phyloP scores from a whole-genome alignment of 495 filamentous ascomycete species.

The Aspergillus baeticus region DNA sequence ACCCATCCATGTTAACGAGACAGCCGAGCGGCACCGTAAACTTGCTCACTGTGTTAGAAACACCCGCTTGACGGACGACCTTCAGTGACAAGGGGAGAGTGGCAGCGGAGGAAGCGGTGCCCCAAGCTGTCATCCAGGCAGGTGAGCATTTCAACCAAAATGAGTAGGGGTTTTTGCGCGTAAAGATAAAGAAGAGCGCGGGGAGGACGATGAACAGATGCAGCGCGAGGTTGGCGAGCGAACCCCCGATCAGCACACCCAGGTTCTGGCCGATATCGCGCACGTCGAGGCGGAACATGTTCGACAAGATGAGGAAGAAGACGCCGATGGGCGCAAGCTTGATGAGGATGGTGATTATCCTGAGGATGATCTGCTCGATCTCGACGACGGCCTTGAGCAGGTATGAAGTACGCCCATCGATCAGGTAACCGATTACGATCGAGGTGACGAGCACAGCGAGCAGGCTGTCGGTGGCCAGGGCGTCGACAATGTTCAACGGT shows the following conservation, averaged over 20 bases:
- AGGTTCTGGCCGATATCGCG: slow-evolving; percentile 12
- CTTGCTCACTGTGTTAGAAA: slow-evolving; percentile 9
- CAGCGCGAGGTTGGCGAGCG: slow-evolving; percentile 4
- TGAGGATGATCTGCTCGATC: slow-evolving; percentile 11
- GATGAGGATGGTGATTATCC: slow-evolving; percentile 9
- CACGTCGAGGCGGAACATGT: slow-evolving; percentile 12
- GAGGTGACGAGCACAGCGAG: slow-evolving; percentile 12
- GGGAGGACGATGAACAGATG: slow-evolving; percentile 13
- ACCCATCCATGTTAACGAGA: slow-evolving; percentile 15
- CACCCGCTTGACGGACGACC: not conserved
- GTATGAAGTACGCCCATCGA: slow-evolving; percentile 1
- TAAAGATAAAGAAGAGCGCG: slow-evolving; percentile 7
- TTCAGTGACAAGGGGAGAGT: slow-evolving; percentile 9
- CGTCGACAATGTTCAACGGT: slow-evolving; percentile 4
- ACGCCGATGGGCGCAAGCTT: slow-evolving; percentile 12
- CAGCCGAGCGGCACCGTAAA: slow-evolving; percentile 12
- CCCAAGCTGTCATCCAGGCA: slow-evolving; percentile 6
- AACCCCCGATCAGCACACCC: slow-evolving; percentile 8
- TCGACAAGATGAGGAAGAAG: slow-evolving; percentile 13
- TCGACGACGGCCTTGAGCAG: slow-evolving; percentile 10
- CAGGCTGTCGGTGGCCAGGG: slow-evolving; percentile 9
- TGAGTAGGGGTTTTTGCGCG: slow-evolving; percentile 2
- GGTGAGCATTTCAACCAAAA: slow-evolving; percentile 7
- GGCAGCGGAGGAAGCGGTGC: slow-evolving; percentile 9
- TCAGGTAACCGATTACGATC: slow-evolving; percentile 9